Evolutionary conservation across 2,329 filamentous ascomycete species (phyloP).

Genomic region (Helminthosporium solani): DNA sequence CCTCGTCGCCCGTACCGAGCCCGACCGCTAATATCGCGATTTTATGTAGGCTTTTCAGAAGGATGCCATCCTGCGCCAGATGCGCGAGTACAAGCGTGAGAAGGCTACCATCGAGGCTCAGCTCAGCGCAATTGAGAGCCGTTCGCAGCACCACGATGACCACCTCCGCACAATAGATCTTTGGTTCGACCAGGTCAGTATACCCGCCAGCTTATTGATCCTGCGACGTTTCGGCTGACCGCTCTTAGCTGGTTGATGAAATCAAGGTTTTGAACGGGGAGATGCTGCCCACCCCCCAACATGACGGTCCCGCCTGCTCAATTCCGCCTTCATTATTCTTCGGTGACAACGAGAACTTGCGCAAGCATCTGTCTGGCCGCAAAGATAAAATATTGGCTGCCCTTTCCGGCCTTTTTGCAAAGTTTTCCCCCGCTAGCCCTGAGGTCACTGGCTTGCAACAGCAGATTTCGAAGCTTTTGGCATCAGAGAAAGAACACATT

Average conservation of each 20-base stretch:
- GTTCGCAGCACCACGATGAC: slow-evolving; percentile 82
- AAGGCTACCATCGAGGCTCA: slow-evolving; percentile 78
- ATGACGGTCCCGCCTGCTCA: slow-evolving; percentile 23
- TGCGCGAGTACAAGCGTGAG: slow-evolving; percentile 96
- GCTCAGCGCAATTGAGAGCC: slow-evolving; percentile 76
- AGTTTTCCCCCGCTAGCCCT: slow-evolving; percentile 55
- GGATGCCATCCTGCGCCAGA: slow-evolving; percentile 94
- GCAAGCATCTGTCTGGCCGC: slow-evolving; percentile 75
- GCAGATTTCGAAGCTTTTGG: slow-evolving; percentile 72
- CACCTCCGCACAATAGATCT: slow-evolving; percentile 86
- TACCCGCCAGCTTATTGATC: slow-evolving; percentile 8
- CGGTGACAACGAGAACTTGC: slow-evolving; percentile 62
- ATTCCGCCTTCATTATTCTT: slow-evolving; percentile 59
- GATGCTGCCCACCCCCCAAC: slow-evolving; percentile 23
- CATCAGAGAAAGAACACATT: slow-evolving; percentile 77
- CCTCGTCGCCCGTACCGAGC: slow-evolving; percentile 22
- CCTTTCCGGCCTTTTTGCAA: slow-evolving; percentile 66
- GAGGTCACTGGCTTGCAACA: slow-evolving; percentile 72
- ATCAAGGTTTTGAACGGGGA: slow-evolving; percentile 47
- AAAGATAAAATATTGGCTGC: slow-evolving; percentile 74
- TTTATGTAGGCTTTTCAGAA: slow-evolving; percentile 77
- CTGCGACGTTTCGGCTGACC: slow-evolving; percentile 24
- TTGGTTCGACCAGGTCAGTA: slow-evolving; percentile 87
- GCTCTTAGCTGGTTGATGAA: slow-evolving; percentile 49
- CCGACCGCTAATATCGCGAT: slow-evolving; percentile 32